Base-by-base conservation (phyloP, 2,329 filamentous ascomycete genomes). In the Lecanicillium sp. region DNA sequence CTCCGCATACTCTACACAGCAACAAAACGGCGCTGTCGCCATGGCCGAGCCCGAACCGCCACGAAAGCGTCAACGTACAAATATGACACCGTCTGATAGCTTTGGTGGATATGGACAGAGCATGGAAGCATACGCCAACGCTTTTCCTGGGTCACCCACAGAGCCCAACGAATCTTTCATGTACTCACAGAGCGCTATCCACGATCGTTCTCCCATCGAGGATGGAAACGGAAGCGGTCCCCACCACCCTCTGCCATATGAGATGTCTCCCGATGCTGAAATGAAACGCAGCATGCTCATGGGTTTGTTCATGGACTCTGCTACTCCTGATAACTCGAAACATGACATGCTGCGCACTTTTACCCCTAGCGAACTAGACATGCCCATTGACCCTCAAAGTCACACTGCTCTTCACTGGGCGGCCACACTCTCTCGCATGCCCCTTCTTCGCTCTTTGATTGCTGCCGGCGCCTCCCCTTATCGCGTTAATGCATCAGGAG, bases 391-490 rank as follows among this genome's bases (percentile, higher is more conserved):
- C 54, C 75, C 82, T 18, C 87, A 87, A 43, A 81, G 81, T 27
- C 87, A 96, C 54, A 96, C 88, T 14, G 89, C 89, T 3, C 68
- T 98, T 29, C 90, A 96, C 55, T 98, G 92, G 92, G 92, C 92
- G 3, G 88, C 92, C 5, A 95, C 92, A 4, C 70, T 98, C 33
- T 88, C 88, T 3, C 83, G 90, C 13, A 82, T 94, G 56, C 76
- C 85, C 2, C 70, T 98, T 5, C 69, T 96, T 41, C 80, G 85
- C 38, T 75, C 89, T 0, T 71, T 98, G 9, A 85, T 96, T 40
- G 72, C 79, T 5, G 83, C 83, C 33, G 92, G 92, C 2, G 89
- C 90, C 2, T 94, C 82, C 48, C 87, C 94, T 33, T 85, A 82
- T 56, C 78, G 92, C 20, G 83, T 94, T 2, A 98, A 96, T 53